These are phyloP conservation scores for Sporothrix protearum DNA, from an alignment of 2,329 filamentous ascomycete genomes.

Conservation along the genomic window DNA sequence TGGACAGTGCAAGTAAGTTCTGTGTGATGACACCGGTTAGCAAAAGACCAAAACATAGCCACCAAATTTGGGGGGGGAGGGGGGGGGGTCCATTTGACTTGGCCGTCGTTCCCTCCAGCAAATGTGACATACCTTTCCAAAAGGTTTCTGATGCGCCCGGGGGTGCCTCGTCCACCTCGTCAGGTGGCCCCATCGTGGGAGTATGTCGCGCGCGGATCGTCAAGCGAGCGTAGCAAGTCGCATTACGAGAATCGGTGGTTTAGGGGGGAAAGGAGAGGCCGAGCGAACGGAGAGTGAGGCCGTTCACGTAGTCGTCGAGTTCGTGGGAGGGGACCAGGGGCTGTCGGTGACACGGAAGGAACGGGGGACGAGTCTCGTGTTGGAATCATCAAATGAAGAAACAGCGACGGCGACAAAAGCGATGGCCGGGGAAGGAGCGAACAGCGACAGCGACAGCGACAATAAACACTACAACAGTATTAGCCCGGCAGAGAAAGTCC, in stretches of 20 bases:
- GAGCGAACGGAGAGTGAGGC: neutral
- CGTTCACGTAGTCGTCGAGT: neutral
- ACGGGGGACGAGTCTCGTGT: neutral
- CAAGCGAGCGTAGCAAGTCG: neutral
- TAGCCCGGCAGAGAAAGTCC: neutral
- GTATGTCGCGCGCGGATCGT: conserved; percentile 13
- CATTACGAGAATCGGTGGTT: conserved; percentile 8
- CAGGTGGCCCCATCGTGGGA: conserved; percentile 9
- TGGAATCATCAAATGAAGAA: conserved; percentile 4
- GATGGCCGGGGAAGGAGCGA: neutral
- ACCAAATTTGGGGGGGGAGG: too few relatives aligned
- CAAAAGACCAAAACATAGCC: too few relatives aligned
- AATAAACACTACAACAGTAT: neutral
- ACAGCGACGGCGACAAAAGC: neutral
- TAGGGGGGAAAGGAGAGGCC: neutral
- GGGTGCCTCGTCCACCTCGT: conserved; percentile 5
- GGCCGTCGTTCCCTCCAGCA: neutral
- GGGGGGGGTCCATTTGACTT: neutral
- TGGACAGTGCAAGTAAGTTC: conserved; percentile 49
- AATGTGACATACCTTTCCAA: conserved; percentile 7
- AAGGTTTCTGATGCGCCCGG: neutral
- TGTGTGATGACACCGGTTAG: conserved; percentile 30
- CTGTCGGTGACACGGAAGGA: neutral
- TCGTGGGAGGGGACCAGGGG: neutral
- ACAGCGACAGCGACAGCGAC: neutral